These are phyloP conservation scores for Remersonia thermophila DNA, from an alignment of 2,329 filamentous ascomycete genomes.

Conservation along the genomic window DNA sequence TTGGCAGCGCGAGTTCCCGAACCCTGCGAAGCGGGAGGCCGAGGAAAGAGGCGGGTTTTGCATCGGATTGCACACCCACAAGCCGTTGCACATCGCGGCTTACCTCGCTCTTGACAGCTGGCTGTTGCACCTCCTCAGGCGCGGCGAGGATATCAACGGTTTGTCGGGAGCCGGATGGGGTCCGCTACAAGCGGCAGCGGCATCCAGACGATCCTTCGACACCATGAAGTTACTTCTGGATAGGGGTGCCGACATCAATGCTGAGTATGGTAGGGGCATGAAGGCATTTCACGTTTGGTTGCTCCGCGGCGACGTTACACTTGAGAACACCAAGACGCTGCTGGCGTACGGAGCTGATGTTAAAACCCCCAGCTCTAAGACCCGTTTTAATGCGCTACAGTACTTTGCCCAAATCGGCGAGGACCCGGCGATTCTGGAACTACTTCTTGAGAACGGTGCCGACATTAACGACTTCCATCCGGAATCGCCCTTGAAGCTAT, in stretches of 20 bases:
- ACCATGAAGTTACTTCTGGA: slow-evolving; percentile 9
- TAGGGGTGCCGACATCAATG: slow-evolving; percentile 10
- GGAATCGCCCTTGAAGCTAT: not conserved
- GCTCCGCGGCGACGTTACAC: not conserved
- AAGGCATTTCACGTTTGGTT: slow-evolving; percentile 6
- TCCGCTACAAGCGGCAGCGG: slow-evolving; percentile 10
- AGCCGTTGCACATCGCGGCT: slow-evolving; percentile 11
- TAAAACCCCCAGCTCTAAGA: too few species aligned
- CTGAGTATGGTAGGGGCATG: slow-evolving; percentile 1
- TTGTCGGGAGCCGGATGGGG: slow-evolving; percentile 6
- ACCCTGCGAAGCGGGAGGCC: not conserved
- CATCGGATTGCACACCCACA: not conserved
- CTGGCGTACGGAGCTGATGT: not conserved
- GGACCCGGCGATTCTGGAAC: too few species aligned
- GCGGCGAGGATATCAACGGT: slow-evolving; percentile 8
- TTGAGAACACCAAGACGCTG: slow-evolving; percentile 4
- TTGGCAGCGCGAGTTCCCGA: slow-evolving; percentile 9
- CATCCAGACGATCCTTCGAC: not conserved
- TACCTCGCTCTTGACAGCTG: slow-evolving; percentile 10
- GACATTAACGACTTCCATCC: not conserved
- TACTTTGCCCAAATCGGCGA: too few species aligned
- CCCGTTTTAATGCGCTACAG: too few species aligned
- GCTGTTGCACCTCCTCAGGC: slow-evolving; percentile 6
- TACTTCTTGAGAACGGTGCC: not conserved
- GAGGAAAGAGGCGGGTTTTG: not conserved